A percentile compares a stretch with the other conserved stretches of the same genome.
Evolutionary conservation across 305 asterid species (phyloP).

Genomic region (Fraxinus baroniana): DNA sequence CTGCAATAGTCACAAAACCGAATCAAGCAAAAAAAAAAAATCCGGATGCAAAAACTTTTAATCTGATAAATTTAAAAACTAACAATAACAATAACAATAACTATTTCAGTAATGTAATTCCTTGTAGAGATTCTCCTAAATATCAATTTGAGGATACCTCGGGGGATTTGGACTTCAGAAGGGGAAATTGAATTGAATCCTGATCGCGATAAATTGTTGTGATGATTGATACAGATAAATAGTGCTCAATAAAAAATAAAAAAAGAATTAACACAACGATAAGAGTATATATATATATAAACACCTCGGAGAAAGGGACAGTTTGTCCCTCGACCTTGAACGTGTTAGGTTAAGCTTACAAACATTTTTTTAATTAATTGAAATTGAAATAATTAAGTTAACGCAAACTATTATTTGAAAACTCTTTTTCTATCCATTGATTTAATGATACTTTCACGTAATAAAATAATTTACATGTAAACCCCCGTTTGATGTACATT

Average conservation of each 20-base stretch:
- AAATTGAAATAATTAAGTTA: too few relatives aligned
- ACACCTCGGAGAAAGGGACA: background rate
- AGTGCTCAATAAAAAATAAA: background rate
- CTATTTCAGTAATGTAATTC: background rate
- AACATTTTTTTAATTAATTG: too few relatives aligned
- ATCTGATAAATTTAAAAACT: background rate
- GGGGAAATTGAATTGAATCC: background rate
- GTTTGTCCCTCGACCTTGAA: too few relatives aligned
- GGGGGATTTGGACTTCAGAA: background rate
- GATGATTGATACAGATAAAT: background rate
- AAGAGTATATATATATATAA: background rate
- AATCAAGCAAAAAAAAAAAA: too few relatives aligned
- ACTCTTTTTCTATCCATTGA: too few relatives aligned
- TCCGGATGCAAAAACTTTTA: background rate
- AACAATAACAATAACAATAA: background rate
- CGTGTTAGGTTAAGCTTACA: too few relatives aligned
- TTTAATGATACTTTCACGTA: too few relatives aligned
- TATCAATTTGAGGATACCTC: background rate
- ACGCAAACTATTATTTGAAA: too few relatives aligned
- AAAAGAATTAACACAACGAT: too few relatives aligned
- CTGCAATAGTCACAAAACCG: background rate
- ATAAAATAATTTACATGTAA: too few relatives aligned
- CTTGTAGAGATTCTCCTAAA: background rate
- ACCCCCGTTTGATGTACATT: too few relatives aligned
- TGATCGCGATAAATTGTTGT: background rate